Evolutionary conservation across 2,329 filamentous ascomycete species (phyloP), one percentile per base, ranked within the genome.

Genomic region (Geosmithia putterillii): DNA sequence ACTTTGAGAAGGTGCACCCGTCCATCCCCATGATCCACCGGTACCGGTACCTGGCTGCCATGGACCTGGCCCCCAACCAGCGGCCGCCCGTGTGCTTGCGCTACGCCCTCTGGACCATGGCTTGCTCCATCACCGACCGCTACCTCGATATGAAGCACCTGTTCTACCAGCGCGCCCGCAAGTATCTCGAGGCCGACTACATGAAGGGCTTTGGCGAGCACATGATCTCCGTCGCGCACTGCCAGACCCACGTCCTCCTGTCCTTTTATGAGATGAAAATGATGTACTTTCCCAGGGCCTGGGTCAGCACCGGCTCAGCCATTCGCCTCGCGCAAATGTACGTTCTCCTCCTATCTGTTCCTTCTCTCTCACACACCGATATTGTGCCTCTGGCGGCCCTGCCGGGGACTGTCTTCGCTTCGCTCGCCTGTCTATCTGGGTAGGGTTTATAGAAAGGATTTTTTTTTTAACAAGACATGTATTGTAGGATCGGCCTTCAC

Each of bases 261-360:
- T 77, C 81, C 6, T 79, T 76, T 1, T 95, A 94, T 54, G 92
- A 98, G 60, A 96, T 95, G 69, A 95, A 90, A 64, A 84, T 86
- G 74, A 95, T 96, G 86, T 94, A 88, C 60, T 96, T 96, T 53
- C 90, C 92, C 1, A 73, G 92, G 50, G 92, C 92, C 1, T 96
- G 92, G 92, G 79, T 95, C 66, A 95, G 86, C 51, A 83, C 86
- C 3, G 92, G 90, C 19, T 74, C 85, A 47, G 83, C 83, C 4
- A 77, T 83, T n/a, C 76, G 90, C 42, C 63, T 96, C 43, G 77
- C 78, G 42, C 83, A 94, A 55, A 95, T 96, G 90, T 79, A 58
- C 59, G 73, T 59, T 18, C 15, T n/a, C 10, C 15, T 14, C 10
- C 10, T 32, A 4, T 7, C 28, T 14, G 4, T 12, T 14, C 15